Evolutionary conservation across 805 yeast species (phyloP).

Genomic region (Saccharomyces eubayanus): DNA sequence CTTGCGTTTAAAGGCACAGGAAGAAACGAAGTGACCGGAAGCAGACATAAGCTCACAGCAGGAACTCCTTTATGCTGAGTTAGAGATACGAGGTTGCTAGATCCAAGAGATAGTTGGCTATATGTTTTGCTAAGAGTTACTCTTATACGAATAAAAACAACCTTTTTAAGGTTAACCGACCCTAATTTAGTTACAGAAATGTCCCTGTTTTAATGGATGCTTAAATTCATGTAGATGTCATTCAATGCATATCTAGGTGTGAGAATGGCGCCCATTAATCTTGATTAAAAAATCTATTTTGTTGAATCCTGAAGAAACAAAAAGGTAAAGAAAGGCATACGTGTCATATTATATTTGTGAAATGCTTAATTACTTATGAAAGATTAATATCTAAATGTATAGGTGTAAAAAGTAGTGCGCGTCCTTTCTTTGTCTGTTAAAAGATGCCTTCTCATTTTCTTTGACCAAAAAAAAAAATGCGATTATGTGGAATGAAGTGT

Average conservation of each 20-base stretch:
- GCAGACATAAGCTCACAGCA: background rate
- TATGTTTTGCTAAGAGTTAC: background rate
- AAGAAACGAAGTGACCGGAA: background rate
- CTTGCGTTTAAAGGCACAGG: background rate
- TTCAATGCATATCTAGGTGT: background rate
- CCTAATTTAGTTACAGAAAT: too few relatives aligned
- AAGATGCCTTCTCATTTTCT: background rate
- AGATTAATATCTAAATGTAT: background rate
- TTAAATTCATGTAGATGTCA: too few relatives aligned
- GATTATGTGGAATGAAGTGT: constrained; percentile 4
- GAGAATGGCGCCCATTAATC: background rate
- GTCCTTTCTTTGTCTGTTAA: background rate
- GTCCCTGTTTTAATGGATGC: too few relatives aligned
- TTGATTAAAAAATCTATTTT: background rate
- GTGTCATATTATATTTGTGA: background rate
- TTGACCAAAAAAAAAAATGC: background rate
- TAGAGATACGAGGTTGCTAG: background rate
- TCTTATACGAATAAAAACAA: too few relatives aligned
- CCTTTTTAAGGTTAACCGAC: too few relatives aligned
- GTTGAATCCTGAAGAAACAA: background rate
- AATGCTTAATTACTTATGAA: background rate
- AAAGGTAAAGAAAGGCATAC: background rate
- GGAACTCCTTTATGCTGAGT: background rate
- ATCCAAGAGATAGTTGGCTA: background rate
- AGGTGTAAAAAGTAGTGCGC: background rate